Base-by-base conservation (phyloP, 164 flowering plant species). In the Warburgia ugandensis region DNA sequence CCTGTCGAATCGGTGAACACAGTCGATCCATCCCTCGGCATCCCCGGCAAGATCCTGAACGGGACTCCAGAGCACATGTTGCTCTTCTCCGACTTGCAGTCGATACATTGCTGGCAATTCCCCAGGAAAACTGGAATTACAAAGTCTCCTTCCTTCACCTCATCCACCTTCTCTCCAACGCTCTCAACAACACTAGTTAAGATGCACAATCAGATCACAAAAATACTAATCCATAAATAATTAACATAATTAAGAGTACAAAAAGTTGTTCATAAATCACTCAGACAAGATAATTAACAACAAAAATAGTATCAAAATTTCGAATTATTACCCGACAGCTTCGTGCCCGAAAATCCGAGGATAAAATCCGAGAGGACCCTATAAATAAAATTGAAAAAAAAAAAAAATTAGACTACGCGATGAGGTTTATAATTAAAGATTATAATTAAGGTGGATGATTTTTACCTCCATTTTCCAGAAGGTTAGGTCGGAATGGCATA, bases 341-440 rank as follows among this genome's bases (percentile, higher is more conserved):
- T 84, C 87, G 48, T 83, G 87, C 0, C 92, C 87, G 14, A 80
- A 72, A 55, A 83, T 78, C 49, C 63, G 69, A 2, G 84, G 86
- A 41, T 73, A 72, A 5, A 42, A 26, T 11, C 44, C 48, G 3
- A 2, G 7, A 0, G 77, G 77, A 20, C 50, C 72, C 81, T 77
- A 19, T n/a, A n/a, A n/a, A n/a, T n/a, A n/a, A n/a, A n/a, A n/a
- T n/a, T n/a, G n/a, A n/a, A n/a, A n/a, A n/a, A n/a, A n/a, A n/a
- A n/a, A n/a, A n/a, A n/a, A n/a, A n/a, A n/a, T n/a, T n/a, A n/a
- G n/a, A n/a, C n/a, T n/a, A n/a, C n/a, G n/a, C n/a, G 14, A 31
- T 49, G 7, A 19, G 11, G 21, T 49, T 12, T 5, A 21, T 14
- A 8, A 5, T 17, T 20, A 31, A 10, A 1, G 4, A 25, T 11